Evolutionary conservation across 1,284 basidiomycete genomes (phyloP).

Genomic region (Sanghuangporus sanghuang): DNA sequence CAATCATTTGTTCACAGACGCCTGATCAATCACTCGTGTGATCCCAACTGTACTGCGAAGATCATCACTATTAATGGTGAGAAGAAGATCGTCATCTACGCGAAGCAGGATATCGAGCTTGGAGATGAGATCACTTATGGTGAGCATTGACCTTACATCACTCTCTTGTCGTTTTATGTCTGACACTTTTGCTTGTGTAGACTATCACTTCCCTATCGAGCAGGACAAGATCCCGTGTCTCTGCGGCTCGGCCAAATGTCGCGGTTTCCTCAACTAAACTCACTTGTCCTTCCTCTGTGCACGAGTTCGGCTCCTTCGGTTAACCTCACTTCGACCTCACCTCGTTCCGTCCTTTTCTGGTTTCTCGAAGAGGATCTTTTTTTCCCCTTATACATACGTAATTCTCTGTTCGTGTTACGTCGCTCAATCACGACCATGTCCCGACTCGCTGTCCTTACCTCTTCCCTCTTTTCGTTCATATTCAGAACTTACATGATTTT

Average conservation of each 20-base stretch:
- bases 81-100: slow-evolving; percentile 99
- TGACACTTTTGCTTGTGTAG: slow-evolving; percentile 32
- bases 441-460: neutral
- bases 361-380: no score
- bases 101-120: slow-evolving; percentile 88
- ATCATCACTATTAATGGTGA: slow-evolving; percentile 98
- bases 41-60: slow-evolving; percentile 96
- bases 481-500: neutral
- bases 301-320: neutral
- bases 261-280: slow-evolving; percentile 80
- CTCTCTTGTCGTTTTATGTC: neutral
- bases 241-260: slow-evolving; percentile 82
- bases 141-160: slow-evolving; percentile 25
- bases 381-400: no score
- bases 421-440: no score
- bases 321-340: neutral
- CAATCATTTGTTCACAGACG: slow-evolving; percentile 48
- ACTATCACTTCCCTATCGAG: slow-evolving; percentile 92
- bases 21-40: slow-evolving; percentile 95
- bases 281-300: neutral
- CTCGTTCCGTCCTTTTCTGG: neutral
- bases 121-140: slow-evolving; percentile 95
- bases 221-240: slow-evolving; percentile 90
- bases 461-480: neutral
- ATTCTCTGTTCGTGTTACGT: no score